Evolutionary conservation across 306 rosid genomes (phyloP), one percentile per base, ranked within the genome.

Genomic region (Cicer cuneatum): DNA sequence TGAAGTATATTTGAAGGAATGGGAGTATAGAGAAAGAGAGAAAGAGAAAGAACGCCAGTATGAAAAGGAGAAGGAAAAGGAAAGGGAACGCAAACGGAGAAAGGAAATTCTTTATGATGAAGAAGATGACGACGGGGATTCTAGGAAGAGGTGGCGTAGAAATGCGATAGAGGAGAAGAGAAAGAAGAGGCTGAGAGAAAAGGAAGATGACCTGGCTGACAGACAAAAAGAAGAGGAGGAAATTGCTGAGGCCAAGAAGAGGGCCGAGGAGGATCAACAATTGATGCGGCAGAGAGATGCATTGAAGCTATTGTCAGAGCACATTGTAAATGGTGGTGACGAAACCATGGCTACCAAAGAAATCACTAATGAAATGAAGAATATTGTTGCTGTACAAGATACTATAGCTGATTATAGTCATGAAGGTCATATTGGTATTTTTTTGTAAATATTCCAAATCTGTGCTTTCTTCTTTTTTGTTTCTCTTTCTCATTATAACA

Each of bases 1-100:
- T 85, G 99, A 90, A 81, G 85, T 87, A 59, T 81, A 86, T 71
- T 87, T 95, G 82, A 95, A 90, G 82, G 98, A 95, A 42, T 95
- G 98, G 99, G 99, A 95, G 81, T 89, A 95, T 69, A 89, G 98
- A 83, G 99, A 95, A 80, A 89, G 93, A 68, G 99, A 92, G 62
- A 95, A 66, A 81, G 98, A 95, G 73, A 95, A 92, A 83, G 97
- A 89, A 52, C 89, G 98, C 33, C 98, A 89, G 74, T 87, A 90
- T 85, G 99, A 92, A 78, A 95, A 84, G 75, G 97, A 95, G 64
- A 90, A 88, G 84, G 99, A 92, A 84, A 95, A 95, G 81, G 99
- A 95, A 75, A 84, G 93, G 80, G 98, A 95, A 53, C 93, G 96
- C 71, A 95, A 95, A 77, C 73, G 98, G 76, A 95, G 87, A 88